These are phyloP conservation scores for Fallopia convolvulus DNA, from an alignment of 148 eudicot species.

Conservation along the genomic window DNA sequence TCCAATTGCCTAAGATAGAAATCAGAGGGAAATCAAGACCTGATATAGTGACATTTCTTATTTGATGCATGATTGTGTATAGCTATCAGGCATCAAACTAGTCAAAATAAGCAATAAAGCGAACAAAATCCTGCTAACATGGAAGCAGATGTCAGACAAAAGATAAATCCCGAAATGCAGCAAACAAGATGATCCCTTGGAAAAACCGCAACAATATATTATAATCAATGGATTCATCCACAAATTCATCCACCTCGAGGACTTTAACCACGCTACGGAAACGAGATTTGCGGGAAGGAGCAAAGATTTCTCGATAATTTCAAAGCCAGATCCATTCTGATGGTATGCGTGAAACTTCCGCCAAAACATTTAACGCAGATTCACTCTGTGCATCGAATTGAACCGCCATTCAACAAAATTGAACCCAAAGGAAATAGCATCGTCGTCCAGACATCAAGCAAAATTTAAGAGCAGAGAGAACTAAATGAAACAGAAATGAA, in stretches of 20 bases:
- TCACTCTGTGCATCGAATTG: not conserved
- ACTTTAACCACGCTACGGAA: conserved; percentile 20
- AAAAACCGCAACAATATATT: not conserved
- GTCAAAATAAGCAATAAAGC: not conserved
- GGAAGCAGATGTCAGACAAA: not conserved
- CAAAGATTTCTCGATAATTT: conserved; percentile 6
- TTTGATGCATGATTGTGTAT: not conserved
- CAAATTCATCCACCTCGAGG: conserved; percentile 18
- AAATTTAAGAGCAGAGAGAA: conserved; percentile 10
- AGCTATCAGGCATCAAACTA: not conserved
- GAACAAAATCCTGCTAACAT: not conserved
- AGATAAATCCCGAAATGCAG: not conserved
- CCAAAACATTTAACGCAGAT: not conserved
- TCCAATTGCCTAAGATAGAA: not conserved
- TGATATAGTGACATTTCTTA: not conserved
- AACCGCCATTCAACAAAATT: not conserved
- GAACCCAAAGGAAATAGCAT: conserved; percentile 1
- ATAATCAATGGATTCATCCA: not conserved
- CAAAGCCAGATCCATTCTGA: conserved; percentile 4
- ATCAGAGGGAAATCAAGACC: not conserved
- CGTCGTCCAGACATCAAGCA: not conserved
- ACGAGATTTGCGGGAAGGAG: conserved; percentile 12
- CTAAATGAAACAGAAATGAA: no score
- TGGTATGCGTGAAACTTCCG: not conserved
- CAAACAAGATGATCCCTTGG: not conserved